These are phyloP conservation scores for Orbilia ellipsospora DNA, from an alignment of 2,329 filamentous ascomycete species.

Conservation along the genomic window DNA sequence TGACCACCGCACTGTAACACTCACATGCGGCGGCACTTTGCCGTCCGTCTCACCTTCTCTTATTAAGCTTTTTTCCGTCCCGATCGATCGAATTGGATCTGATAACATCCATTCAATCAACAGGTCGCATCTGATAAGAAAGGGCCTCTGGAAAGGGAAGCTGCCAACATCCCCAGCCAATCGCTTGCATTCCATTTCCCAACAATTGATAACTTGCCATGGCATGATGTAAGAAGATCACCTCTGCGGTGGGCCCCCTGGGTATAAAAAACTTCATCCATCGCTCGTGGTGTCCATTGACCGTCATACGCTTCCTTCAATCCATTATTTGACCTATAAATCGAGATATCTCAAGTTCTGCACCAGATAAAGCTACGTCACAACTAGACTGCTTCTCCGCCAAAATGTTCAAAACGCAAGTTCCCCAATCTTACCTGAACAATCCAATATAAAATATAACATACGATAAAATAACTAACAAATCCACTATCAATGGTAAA, in stretches of 20 bases:
- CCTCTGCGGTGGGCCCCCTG: no score
- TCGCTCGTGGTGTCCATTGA: not conserved
- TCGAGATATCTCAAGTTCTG: not conserved
- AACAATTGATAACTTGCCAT: constrained; percentile 1
- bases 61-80: no score
- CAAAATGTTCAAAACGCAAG: constrained; percentile 26
- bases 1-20: no score
- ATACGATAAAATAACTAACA: not conserved
- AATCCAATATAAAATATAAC: not conserved
- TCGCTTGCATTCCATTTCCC: constrained; percentile 40
- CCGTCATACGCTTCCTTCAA: not conserved
- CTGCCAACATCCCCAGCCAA: constrained; percentile 19
- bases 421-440: not conserved
- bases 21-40: no score
- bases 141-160: not conserved
- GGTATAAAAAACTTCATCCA: not conserved
- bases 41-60: no score
- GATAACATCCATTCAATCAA: no score
- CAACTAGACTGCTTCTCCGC: not conserved
- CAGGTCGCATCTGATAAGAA: no score
- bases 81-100: no score
- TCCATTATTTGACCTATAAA: not conserved
- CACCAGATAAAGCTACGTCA: not conserved
- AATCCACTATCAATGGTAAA: not conserved
- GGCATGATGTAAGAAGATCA: not conserved